A percentile compares a stretch with the other conserved stretches of the same genome.
phyloP scores from a whole-genome alignment of 345 rosid genomes.

The Eucalyptus coolabah region DNA sequence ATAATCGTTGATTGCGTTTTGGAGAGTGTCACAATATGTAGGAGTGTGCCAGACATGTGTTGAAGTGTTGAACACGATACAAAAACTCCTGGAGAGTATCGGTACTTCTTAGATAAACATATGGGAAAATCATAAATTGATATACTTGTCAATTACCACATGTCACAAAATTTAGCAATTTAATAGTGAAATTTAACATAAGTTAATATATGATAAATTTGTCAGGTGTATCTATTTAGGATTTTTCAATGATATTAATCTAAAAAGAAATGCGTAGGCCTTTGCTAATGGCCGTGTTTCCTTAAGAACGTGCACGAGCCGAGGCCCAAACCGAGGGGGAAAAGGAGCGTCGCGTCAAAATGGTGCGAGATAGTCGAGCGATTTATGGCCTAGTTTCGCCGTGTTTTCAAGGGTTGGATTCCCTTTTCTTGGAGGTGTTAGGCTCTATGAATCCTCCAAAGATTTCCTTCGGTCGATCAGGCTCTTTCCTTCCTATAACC shows the following conservation, averaged over 20 bases:
- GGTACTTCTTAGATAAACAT: fast-evolving
- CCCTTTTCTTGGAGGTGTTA: not conserved
- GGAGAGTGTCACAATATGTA: no score
- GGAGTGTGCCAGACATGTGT: fast-evolving
- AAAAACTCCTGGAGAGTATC: fast-evolving
- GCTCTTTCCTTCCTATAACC: not conserved
- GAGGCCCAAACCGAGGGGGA: not conserved
- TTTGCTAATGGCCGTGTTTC: not conserved
- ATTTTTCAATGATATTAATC: no score
- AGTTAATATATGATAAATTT: no score
- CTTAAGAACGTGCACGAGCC: not conserved
- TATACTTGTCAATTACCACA: no score
- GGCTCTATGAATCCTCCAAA: not conserved
- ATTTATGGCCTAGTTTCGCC: not conserved
- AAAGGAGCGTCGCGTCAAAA: not conserved
- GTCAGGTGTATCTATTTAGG: fast-evolving
- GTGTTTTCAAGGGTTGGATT: not conserved
- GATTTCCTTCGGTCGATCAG: not conserved
- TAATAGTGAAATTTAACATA: fast-evolving
- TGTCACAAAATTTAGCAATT: no score
- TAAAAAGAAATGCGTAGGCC: not conserved
- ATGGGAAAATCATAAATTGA: no score
- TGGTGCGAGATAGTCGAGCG: not conserved
- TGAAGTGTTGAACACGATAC: fast-evolving
- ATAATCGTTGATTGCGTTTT: fast-evolving